Evolutionary conservation across 1,139 yeast genomes (phyloP), one percentile per base, ranked within the genome.

Genomic region (Yamadazyma spencermartinsiae): DNA sequence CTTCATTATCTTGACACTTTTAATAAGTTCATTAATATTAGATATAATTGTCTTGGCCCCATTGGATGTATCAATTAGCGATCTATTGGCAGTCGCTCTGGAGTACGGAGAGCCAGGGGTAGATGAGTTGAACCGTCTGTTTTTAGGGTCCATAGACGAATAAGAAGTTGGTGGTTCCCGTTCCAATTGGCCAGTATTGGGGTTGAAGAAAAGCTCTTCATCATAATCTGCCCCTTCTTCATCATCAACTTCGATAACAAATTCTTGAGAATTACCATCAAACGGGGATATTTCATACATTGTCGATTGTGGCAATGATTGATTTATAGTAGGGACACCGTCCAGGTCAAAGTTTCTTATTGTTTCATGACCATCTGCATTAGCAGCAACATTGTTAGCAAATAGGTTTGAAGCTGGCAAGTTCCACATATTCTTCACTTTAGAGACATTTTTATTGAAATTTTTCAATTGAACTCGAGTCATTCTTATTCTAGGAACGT

Each of bases 1-100:
- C 41, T 55, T 57, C 71, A 71, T 65, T 31, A 69, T 40, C 44
- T 60, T 61, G 27, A 71, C 58, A 35, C 56, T 58, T 46, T 69
- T 71, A 35, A 71, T 62, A 36, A 68, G 49, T 15, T 52, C 35
- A 42, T 64, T 65, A 34, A 71, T 50, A 39, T 66, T 66, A 2
- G 65, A 58, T 4, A 60, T 54, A 5, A 60, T 52, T 3, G 49
- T 41, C 16, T 45, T 41, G 4, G 59, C 56, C 3, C 58, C 52
- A 26, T 37, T 35, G 3, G 51, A 38, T 10, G 52, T 46, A 28
- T 50, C 49, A 11, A 48, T 40, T 21, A 35, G 13, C 18, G 35
- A 14, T 15, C 23, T 35, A 12, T 39, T 40, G 13, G 8, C 16
- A 8, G 33, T 30, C 4, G 18, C 5, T 8, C 14, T 18, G 19